Evolutionary conservation across 2,329 filamentous ascomycete species (phyloP), one percentile per base, ranked within the genome.

Genomic region (Myrmaecium sp.): DNA sequence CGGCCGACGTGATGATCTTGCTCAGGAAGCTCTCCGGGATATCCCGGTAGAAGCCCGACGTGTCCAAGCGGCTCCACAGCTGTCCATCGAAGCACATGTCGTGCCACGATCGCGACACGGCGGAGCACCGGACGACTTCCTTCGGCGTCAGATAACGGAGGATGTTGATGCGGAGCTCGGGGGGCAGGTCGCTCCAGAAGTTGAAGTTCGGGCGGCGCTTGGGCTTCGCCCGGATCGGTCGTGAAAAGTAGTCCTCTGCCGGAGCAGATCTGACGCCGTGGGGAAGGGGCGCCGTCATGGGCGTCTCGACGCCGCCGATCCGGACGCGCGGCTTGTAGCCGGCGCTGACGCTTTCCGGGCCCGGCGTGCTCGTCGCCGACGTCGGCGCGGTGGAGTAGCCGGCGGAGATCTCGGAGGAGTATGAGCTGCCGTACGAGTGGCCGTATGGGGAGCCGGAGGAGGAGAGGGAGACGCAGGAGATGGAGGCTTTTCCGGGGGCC

Each of bases 31-130:
- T 73, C 13, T 78, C 79, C 0, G 86, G 76, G 36, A 95, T 95
- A 27, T 83, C 69, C 36, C 67, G 69, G 46, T 95, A 94, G 51
- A 86, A 95, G 26, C 79, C 73, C 5, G 82, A 75, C 2, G 80
- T 58, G 28, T 95, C 83, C 25, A 95, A 65, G 21, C 66, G 70
- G 3, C 72, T 74, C 89, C 89, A 98, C 10, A 95, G 57, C 54
- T 98, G 89, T 2, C 89, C 89, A 48, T 98, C 86, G 41, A 86
- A 93, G 54, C 86, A 94, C 52, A 80, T 72, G 25, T 66, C 63
- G 49, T 92, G 62, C 60, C 89, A 94, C 5, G 64, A 55, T 48
- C 73, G 82, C 45, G 73, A 86, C 12, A 89, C 77, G 11, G 69
- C 59, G 1, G 86, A 92, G 30, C 69, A 68, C 31, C 73, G 68